Conservation (phyloP, 345 rosid species). For the Citrus sinensis region DVS_A1.0 CM039162.1:21964001-21964500, state of each 20-base stretch:
- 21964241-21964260: background rate
- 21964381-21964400: background rate
- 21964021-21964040: background rate
- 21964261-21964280: background rate
- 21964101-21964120: background rate
- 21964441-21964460: background rate
- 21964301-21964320: background rate
- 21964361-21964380: background rate
- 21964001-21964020: constrained; percentile 17
- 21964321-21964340: background rate
- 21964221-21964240: background rate
- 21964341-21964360: background rate
- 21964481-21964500: background rate
- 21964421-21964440: background rate
- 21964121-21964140: background rate
- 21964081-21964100: background rate
- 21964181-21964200: background rate
- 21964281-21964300: background rate
- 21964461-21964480: background rate
- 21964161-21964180: background rate
- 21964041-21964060: background rate
- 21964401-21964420: background rate
- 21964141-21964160: background rate
- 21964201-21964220: background rate
- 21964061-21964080: background rate